Percentiles rank a stretch among this genome's conserved stretches.
phyloP scores from a whole-genome alignment of 139 green algal genomes.

The Closterium sp. region DNA sequence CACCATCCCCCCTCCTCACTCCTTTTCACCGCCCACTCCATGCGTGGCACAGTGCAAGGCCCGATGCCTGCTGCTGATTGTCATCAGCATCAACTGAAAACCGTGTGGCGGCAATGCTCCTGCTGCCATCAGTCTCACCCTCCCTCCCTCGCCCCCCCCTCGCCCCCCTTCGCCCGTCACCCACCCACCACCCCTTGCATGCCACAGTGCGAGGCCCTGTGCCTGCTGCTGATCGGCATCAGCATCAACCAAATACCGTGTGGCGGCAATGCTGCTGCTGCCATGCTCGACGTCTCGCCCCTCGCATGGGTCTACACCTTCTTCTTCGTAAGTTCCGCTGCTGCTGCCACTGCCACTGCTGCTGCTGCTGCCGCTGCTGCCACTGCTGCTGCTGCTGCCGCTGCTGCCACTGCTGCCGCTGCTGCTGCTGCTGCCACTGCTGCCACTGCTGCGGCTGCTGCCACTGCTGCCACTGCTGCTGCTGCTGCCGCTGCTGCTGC shows the following conservation, averaged over 20 bases:
- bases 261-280: neutral
- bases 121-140: too few relatives aligned
- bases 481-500: neutral
- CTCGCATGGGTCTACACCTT: constrained; percentile 54
- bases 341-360: neutral
- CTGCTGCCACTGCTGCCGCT: neutral
- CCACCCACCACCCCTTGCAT: neutral
- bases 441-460: too few relatives aligned
- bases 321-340: constrained; percentile 39
- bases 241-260: constrained; percentile 90
- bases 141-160: too few relatives aligned
- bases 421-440: neutral
- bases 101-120: too few relatives aligned
- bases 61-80: too few relatives aligned
- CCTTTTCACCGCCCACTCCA: too few relatives aligned
- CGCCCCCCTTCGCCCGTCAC: too few relatives aligned
- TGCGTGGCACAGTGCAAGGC: too few relatives aligned
- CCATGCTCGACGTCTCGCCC: constrained; percentile 2
- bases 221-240: constrained; percentile 91
- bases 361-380: neutral
- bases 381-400: neutral
- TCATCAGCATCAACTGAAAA: too few relatives aligned
- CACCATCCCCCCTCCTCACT: too few relatives aligned
- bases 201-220: constrained; percentile 87
- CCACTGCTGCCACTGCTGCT: neutral